Evolutionary conservation across 768 basidiomycete genomes (phyloP).

Genomic region (Tricholoma bakamatsutake): DNA sequence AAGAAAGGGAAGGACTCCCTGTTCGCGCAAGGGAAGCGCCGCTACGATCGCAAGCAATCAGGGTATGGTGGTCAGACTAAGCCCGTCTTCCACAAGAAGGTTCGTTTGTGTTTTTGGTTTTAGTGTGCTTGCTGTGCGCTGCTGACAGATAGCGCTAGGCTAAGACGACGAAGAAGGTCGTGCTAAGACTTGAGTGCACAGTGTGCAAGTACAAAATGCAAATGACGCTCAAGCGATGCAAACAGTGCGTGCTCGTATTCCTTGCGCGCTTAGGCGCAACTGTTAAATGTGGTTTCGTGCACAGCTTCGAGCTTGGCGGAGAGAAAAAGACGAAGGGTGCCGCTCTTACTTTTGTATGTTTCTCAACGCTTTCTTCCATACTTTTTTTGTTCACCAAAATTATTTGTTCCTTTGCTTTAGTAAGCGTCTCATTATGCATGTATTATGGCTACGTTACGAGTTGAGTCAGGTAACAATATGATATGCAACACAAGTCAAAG

Average conservation of each 20-base stretch:
- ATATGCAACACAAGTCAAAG: too few relatives aligned
- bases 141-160: conserved; percentile 42
- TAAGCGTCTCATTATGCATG: conserved; percentile 10
- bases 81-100: conserved; percentile 99
- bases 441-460: conserved; percentile 15
- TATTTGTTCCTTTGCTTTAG: conserved; percentile 6
- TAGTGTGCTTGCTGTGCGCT: not conserved
- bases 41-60: conserved; percentile 98
- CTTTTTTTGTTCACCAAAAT: not conserved
- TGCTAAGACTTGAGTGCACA: conserved; percentile 95
- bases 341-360: conserved; percentile 87
- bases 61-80: conserved; percentile 99
- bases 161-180: conserved; percentile 99
- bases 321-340: conserved; percentile 99
- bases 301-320: conserved; percentile 97
- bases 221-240: conserved; percentile 95
- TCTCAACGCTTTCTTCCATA: not conserved
- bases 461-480: too few relatives aligned
- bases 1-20: conserved; percentile 99
- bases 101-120: conserved; percentile 25
- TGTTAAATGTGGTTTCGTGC: conserved; percentile 1
- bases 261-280: not conserved
- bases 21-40: conserved; percentile 98
- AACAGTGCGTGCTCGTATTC: conserved; percentile 65
- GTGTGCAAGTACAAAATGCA: conserved; percentile 99